phyloP scores from a whole-genome alignment of 1,284 basidiomycete species.

The Ceratobasidium sp. region DNA sequence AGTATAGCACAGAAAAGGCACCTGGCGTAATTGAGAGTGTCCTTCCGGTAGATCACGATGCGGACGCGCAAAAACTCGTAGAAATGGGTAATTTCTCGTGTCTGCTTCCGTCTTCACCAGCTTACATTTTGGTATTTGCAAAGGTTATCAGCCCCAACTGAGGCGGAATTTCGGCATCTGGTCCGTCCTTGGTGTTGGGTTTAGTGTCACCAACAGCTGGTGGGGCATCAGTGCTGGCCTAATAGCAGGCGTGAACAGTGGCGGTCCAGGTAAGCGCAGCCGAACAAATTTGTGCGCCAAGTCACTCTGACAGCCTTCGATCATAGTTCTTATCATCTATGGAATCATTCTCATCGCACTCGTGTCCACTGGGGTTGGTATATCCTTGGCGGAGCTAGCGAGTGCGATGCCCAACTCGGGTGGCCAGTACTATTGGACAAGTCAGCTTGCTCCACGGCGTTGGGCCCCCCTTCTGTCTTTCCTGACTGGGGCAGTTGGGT shows the following conservation, averaged over 20 bases:
- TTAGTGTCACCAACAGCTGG: slow-evolving; percentile 28
- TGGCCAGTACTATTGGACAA: slow-evolving; percentile 37
- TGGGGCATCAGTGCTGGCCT: slow-evolving; percentile 19
- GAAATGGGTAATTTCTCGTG: slow-evolving; percentile 31
- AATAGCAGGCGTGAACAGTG: slow-evolving; percentile 1
- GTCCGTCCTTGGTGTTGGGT: slow-evolving; percentile 21
- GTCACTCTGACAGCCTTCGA: background rate
- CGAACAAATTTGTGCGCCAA: background rate
- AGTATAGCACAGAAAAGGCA: background rate
- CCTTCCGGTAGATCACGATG: background rate
- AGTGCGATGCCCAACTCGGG: slow-evolving; percentile 40
- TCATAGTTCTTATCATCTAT: slow-evolving; percentile 30
- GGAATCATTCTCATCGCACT: slow-evolving; percentile 23
- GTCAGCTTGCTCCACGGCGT: slow-evolving; percentile 19
- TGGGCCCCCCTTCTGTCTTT: slow-evolving; percentile 29
- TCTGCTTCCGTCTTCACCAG: background rate
- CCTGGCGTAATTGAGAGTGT: background rate
- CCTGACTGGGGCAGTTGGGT: slow-evolving; percentile 5
- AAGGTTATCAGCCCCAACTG: slow-evolving; percentile 24
- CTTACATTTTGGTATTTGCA: background rate
- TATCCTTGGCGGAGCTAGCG: slow-evolving; percentile 34
- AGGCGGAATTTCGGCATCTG: slow-evolving; percentile 30
- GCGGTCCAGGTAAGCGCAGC: slow-evolving; percentile 16
- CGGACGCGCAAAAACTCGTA: slow-evolving; percentile 23
- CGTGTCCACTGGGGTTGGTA: slow-evolving; percentile 23